These are phyloP conservation scores for Blastocystis sp. DNA, from an alignment of 352 stramenopile genomes.

Conservation along the genomic window DNA sequence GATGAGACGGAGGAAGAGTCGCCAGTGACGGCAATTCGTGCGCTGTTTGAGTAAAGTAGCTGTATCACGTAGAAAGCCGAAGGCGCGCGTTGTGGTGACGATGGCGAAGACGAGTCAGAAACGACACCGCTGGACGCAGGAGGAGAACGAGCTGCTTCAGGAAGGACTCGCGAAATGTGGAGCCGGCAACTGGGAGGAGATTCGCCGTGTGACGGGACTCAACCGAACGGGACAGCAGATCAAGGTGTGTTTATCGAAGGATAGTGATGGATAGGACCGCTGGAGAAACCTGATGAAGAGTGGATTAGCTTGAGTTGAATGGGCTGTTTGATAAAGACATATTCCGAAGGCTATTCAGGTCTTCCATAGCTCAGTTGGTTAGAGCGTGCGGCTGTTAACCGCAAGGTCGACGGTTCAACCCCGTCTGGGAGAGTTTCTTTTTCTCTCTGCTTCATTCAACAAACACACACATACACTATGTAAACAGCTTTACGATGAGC, in stretches of 20 bases:
- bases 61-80: background rate
- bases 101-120: background rate
- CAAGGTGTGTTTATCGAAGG: too few species aligned
- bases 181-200: background rate
- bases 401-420: slow-evolving; percentile 38
- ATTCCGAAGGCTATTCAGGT: background rate
- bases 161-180: slow-evolving; percentile 11
- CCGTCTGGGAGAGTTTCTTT: slow-evolving; percentile 34
- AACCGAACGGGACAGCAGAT: background rate
- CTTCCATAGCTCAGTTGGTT: slow-evolving; percentile 35
- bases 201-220: background rate
- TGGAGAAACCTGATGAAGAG: slow-evolving; percentile 18
- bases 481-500: slow-evolving; percentile 51
- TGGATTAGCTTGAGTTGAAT: background rate
- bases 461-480: background rate
- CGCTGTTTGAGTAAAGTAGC: background rate
- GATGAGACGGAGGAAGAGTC: background rate
- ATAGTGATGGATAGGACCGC: too few species aligned
- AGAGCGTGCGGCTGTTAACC: slow-evolving; percentile 42
- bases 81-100: background rate
- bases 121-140: background rate
- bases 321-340: background rate
- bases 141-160: slow-evolving; percentile 9
- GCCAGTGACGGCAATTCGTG: background rate
- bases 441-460: background rate